Conservation (phyloP, 371 early-diverging fungal species). For the Conidiobolus incongruus region DNA sequence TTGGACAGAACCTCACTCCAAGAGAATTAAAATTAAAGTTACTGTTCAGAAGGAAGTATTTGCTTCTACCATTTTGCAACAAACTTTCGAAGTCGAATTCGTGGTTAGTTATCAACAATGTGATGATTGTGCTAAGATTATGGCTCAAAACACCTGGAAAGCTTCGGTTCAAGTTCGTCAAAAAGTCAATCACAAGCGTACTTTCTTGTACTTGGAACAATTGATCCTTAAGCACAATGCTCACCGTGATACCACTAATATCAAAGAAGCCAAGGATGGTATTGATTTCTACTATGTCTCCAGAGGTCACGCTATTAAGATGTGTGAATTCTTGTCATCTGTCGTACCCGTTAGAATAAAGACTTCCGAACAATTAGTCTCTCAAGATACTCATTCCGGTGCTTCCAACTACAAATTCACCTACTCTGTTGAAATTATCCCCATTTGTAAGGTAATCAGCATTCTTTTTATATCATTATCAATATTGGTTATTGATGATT, state of each 20-base stretch:
- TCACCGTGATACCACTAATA: constrained; percentile 91
- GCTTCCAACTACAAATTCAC: constrained; percentile 94
- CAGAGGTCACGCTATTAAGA: constrained; percentile 79
- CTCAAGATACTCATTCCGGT: constrained; percentile 84
- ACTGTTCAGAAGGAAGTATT: constrained; percentile 96
- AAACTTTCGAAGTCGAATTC: constrained; percentile 90
- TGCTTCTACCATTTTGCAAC: constrained; percentile 84
- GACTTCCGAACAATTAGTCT: constrained; percentile 89
- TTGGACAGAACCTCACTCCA: constrained; percentile 97
- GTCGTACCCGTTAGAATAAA: constrained; percentile 68
- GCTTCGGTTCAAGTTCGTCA: constrained; percentile 98
- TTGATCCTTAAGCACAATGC: constrained; percentile 94
- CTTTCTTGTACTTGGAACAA: constrained; percentile 97
- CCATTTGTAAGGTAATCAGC: constrained; percentile 51
- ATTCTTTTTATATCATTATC: not conserved
- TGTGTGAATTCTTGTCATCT: constrained; percentile 84
- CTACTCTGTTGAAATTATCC: constrained; percentile 87
- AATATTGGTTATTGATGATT: not conserved
- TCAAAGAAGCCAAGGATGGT: constrained; percentile 94
- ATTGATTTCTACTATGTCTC: constrained; percentile 96
- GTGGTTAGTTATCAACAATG: constrained; percentile 88
- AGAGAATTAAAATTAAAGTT: constrained; percentile 87
- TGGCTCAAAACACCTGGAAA: constrained; percentile 98
- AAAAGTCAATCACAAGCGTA: constrained; percentile 92
- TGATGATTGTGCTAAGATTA: constrained; percentile 90